Percentiles rank a stretch among this genome's conserved stretches.
phyloP scores from a whole-genome alignment of 208 protist genomes.

The Naegleria lovaniensis region DNA sequence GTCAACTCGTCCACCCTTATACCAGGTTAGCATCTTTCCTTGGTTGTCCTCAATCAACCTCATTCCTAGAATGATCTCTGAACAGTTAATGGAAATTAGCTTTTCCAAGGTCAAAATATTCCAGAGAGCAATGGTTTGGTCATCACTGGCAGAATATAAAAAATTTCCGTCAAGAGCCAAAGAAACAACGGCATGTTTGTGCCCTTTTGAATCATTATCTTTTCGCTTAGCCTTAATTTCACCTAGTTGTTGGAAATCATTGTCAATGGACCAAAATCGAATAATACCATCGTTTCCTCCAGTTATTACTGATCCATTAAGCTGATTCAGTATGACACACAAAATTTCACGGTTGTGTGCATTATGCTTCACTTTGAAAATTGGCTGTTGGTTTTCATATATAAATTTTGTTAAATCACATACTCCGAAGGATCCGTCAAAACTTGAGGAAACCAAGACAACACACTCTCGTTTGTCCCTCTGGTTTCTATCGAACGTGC shows the following conservation, averaged over 20 bases:
- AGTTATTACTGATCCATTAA: background rate
- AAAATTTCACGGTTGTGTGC: background rate
- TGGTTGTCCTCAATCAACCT: no score
- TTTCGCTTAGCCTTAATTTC: background rate
- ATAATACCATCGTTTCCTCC: background rate
- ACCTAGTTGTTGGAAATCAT: background rate
- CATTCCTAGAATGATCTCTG: background rate
- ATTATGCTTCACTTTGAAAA: background rate
- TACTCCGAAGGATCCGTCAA: background rate
- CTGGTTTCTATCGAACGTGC: background rate
- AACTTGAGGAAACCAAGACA: background rate
- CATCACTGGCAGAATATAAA: background rate
- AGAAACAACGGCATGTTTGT: background rate
- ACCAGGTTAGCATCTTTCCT: background rate
- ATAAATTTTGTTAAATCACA: background rate
- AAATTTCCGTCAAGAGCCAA: background rate
- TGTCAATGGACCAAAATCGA: background rate
- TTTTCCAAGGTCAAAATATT: background rate
- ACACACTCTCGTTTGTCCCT: background rate
- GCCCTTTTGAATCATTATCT: background rate
- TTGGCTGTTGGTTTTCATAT: background rate
- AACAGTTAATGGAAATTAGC: background rate
- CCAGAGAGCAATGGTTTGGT: background rate
- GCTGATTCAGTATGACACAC: background rate
- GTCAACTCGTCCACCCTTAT: background rate